These are phyloP conservation scores for Castanospermum australe DNA, from an alignment of 306 rosid species.

Conservation along the genomic window DNA sequence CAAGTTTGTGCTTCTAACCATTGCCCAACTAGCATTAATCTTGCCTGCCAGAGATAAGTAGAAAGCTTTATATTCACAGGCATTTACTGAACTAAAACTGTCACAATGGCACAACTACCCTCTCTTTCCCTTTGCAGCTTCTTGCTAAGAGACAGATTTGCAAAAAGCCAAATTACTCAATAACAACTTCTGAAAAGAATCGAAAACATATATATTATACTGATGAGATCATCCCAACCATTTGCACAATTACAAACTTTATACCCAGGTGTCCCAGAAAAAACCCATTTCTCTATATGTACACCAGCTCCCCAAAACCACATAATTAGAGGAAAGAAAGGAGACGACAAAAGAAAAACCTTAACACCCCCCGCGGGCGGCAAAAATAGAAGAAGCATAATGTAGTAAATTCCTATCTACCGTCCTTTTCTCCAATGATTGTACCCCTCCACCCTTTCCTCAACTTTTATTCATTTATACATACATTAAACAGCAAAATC, in stretches of 20 bases:
- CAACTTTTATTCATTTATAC: conserved; percentile 78
- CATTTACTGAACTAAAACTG: not conserved
- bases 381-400: conserved; percentile 48
- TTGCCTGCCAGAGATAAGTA: not conserved
- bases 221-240: conserved; percentile 55
- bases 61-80: conserved; percentile 4
- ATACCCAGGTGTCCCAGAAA: conserved; percentile 62
- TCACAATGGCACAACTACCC: not conserved
- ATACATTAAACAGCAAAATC: conserved; percentile 60
- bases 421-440: conserved; percentile 44
- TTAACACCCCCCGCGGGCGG: conserved; percentile 42
- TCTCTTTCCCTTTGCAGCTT: not conserved
- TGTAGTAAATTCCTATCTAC: conserved; percentile 51
- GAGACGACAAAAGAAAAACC: conserved; percentile 34
- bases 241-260: conserved; percentile 51
- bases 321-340: conserved; percentile 35
- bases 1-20: not conserved
- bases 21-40: not conserved
- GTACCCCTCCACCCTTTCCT: conserved; percentile 52
- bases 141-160: not conserved
- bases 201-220: conserved; percentile 53
- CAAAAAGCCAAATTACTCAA: not conserved
- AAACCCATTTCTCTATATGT: conserved; percentile 64
- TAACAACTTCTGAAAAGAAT: conserved; percentile 41
- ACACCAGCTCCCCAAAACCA: conserved; percentile 62